Conservation (phyloP, 108 stramenopile species). For the Nitzschia sp. region DNA sequence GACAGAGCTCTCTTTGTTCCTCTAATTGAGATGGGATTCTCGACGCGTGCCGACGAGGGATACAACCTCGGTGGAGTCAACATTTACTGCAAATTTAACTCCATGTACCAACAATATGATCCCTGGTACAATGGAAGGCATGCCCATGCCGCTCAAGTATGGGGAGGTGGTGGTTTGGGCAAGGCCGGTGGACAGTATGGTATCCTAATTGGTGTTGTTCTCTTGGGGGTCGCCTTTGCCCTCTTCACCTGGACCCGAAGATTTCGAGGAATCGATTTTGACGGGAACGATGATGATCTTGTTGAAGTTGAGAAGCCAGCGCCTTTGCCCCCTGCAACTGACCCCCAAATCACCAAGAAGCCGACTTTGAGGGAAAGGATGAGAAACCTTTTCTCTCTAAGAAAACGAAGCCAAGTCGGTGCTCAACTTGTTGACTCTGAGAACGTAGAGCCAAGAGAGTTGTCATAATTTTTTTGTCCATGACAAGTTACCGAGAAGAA, state of each 20-base stretch:
- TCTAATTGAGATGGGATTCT: constrained; percentile 25
- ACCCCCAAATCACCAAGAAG: too few relatives aligned
- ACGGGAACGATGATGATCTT: constrained; percentile 10
- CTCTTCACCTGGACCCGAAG: background rate
- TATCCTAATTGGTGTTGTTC: constrained; percentile 11
- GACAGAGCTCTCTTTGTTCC: constrained; percentile 29
- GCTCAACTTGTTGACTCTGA: too few relatives aligned
- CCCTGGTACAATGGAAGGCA: constrained; percentile 7
- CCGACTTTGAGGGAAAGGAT: too few relatives aligned
- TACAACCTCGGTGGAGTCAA: constrained; percentile 37
- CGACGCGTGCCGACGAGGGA: constrained; percentile 18
- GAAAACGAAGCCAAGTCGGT: too few relatives aligned
- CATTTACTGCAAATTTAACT: constrained; percentile 18
- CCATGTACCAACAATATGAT: constrained; percentile 9
- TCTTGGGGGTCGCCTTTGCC: constrained; percentile 1
- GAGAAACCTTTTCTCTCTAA: too few relatives aligned
- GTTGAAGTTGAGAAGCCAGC: background rate
- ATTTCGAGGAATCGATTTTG: constrained; percentile 3
- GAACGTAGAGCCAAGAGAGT: too few relatives aligned
- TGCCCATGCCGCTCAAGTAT: constrained; percentile 4
- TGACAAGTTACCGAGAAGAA: too few relatives aligned
- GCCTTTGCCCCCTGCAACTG: too few relatives aligned
- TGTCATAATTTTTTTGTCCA: too few relatives aligned
- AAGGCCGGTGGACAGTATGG: background rate
- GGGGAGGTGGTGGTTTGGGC: constrained; percentile 12